phyloP scores from a whole-genome alignment of 495 filamentous ascomycete genomes.

The Margaritispora aquatica region DNA sequence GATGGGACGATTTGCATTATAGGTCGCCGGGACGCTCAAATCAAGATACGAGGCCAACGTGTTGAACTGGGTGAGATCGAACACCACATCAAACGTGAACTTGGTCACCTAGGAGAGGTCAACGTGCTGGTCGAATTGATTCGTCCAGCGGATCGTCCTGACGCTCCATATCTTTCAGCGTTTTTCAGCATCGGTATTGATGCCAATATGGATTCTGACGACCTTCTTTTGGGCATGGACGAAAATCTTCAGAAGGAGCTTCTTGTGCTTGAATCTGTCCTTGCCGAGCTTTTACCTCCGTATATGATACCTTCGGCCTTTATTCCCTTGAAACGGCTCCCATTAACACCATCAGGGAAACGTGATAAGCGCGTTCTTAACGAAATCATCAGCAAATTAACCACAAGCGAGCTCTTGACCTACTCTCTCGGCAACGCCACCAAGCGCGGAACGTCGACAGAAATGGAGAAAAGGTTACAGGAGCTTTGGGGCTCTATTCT shows the following conservation, averaged over 20 bases:
- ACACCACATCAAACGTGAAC: neutral
- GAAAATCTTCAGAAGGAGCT: no score
- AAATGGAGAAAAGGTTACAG: neutral
- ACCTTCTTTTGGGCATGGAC: no score
- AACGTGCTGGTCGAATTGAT: neutral
- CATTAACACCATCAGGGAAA: no score
- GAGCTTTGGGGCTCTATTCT: constrained; percentile 1
- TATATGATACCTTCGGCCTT: no score
- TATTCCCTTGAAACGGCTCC: no score
- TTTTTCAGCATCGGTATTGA: no score
- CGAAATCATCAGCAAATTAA: neutral
- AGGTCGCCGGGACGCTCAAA: constrained; percentile 22
- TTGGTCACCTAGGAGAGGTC: neutral
- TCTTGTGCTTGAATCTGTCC: no score
- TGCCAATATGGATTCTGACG: no score
- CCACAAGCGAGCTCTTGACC: neutral
- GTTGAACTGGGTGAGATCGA: neutral
- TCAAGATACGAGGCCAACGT: constrained; percentile 5
- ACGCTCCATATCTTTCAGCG: no score
- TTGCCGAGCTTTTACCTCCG: no score
- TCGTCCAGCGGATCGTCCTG: neutral
- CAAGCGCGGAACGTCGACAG: neutral
- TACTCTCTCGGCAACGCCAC: neutral
- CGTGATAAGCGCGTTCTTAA: no score
- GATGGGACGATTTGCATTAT: constrained; percentile 32